Conservation (phyloP, 306 rosid genomes). For the Mimosa pudica region DNA sequence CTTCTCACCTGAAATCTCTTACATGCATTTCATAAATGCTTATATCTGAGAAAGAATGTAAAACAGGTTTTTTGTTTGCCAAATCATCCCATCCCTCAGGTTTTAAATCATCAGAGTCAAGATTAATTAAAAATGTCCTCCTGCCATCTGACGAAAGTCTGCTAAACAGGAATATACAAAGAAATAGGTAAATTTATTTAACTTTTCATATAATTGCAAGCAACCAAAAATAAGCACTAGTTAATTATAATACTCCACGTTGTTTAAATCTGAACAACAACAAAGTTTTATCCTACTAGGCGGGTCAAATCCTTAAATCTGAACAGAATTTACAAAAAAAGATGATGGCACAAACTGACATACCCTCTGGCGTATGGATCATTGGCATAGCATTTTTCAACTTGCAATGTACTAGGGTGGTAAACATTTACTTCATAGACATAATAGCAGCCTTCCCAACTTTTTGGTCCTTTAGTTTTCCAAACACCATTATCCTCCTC, state of each 20-base stretch:
- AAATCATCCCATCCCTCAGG: constrained; percentile 85
- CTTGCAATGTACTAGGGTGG: constrained; percentile 74
- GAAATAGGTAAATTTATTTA: constrained; percentile 8
- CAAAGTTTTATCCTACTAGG: no score
- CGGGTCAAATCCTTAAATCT: constrained; percentile 20
- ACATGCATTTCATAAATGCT: constrained; percentile 90
- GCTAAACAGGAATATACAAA: constrained; percentile 40
- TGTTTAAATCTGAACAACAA: no score
- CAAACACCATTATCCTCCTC: constrained; percentile 85
- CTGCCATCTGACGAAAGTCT: constrained; percentile 82
- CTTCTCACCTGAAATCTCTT: constrained; percentile 84
- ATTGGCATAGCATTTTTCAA: constrained; percentile 77
- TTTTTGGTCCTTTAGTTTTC: constrained; percentile 74
- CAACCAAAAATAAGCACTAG: not conserved
- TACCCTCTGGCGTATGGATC: constrained; percentile 99
- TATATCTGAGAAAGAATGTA: constrained; percentile 72
- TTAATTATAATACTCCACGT: not conserved
- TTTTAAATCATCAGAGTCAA: constrained; percentile 57
- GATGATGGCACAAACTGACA: constrained; percentile 42
- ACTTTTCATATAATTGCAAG: constrained; percentile 9
- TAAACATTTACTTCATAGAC: constrained; percentile 82
- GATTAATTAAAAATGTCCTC: constrained; percentile 69
- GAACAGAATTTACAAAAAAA: constrained; percentile 37
- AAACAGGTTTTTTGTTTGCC: constrained; percentile 65
- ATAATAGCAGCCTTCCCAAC: constrained; percentile 92